Evolutionary conservation across 106 monocot genomes (phyloP).

Genomic region (Posidonia australis): DNA sequence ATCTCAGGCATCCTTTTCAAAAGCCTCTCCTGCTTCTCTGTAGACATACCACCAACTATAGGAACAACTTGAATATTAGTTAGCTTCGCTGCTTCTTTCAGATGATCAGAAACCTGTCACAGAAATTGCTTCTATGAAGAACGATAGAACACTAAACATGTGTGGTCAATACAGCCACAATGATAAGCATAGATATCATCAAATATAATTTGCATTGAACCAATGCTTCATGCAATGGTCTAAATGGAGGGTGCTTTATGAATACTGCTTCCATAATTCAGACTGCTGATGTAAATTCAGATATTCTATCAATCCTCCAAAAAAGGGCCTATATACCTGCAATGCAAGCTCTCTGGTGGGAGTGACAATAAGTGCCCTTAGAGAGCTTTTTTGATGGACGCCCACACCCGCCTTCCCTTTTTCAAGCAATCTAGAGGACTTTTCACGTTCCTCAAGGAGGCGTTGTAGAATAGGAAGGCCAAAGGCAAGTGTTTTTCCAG

Average conservation of each 20-base stretch:
- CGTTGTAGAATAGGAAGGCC: constrained; percentile 90
- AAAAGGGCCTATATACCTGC: constrained; percentile 36
- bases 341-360: constrained; percentile 97
- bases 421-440: constrained; percentile 22
- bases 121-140: neutral
- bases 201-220: neutral
- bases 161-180: too few relatives aligned
- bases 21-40: constrained; percentile 88
- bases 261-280: neutral
- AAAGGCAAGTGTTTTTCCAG: constrained; percentile 97
- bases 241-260: neutral
- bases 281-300: too few relatives aligned
- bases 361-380: constrained; percentile 73
- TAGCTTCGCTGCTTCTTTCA: constrained; percentile 53
- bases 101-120: constrained; percentile 82
- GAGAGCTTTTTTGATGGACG: constrained; percentile 23
- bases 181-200: neutral
- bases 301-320: too few relatives aligned
- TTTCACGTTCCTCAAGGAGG: constrained; percentile 81
- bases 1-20: constrained; percentile 79
- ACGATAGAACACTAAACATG: too few relatives aligned
- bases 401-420: constrained; percentile 17
- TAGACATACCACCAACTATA: constrained; percentile 89
- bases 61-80: constrained; percentile 62
- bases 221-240: neutral